These are phyloP conservation scores for Picochlorum sp. DNA, from an alignment of 139 green algal genomes.

Conservation along the genomic window DNA sequence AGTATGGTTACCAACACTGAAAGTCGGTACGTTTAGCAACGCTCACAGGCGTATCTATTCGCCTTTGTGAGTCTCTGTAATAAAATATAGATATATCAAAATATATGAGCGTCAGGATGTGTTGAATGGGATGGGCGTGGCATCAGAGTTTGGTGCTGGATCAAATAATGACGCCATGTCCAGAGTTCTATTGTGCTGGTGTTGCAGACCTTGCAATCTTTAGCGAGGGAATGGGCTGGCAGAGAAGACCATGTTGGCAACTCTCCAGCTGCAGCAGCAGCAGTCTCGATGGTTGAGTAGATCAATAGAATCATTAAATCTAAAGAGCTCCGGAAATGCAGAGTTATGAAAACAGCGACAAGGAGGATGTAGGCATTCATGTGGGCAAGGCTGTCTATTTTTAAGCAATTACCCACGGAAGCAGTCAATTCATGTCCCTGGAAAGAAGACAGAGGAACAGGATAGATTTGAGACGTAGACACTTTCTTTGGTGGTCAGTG, in stretches of 20 bases:
- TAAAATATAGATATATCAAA: no score
- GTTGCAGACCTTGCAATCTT: background rate
- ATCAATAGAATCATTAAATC: background rate
- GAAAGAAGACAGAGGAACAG: background rate
- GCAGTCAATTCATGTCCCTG: background rate
- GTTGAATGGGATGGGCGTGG: no score
- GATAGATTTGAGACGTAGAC: background rate
- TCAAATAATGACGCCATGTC: no score
- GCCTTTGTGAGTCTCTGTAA: no score
- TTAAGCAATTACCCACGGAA: background rate
- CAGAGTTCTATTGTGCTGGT: background rate
- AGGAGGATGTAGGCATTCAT: background rate
- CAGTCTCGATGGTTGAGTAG: background rate
- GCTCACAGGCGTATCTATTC: no score
- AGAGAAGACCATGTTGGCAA: background rate
- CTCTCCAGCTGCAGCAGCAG: background rate
- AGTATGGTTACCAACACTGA: no score
- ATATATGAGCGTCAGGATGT: no score
- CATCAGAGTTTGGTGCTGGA: no score
- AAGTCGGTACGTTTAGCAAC: no score
- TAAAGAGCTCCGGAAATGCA: background rate
- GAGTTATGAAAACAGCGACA: background rate
- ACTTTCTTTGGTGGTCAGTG: background rate
- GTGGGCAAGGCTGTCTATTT: background rate
- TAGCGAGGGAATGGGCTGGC: background rate